These are phyloP conservation scores for Trametes cubensis DNA, from an alignment of 768 basidiomycete genomes.

Conservation along the genomic window DNA sequence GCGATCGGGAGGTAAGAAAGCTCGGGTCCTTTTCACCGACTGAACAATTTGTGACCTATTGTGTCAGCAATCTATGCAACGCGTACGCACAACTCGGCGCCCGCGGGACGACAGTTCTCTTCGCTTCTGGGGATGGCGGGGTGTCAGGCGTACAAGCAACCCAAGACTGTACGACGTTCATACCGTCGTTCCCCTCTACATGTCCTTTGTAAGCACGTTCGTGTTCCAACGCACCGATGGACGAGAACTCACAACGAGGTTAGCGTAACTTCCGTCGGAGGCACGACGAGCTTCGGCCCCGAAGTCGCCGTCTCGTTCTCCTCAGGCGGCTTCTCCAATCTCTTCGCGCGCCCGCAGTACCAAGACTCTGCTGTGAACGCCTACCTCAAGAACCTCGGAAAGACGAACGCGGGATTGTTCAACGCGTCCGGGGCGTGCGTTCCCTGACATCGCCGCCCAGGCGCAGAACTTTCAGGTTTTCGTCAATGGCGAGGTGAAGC, in stretches of 20 bases:
- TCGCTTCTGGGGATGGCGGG: slow-evolving; percentile 38
- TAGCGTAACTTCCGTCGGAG: slow-evolving; percentile 39
- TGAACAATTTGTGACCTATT: slow-evolving; percentile 19
- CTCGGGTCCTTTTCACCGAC: slow-evolving; percentile 11
- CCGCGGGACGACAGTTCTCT: slow-evolving; percentile 36
- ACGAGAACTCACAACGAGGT: too few relatives aligned
- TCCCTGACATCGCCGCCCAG: slow-evolving; percentile 50
- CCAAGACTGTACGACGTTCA: slow-evolving; percentile 30
- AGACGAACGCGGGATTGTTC: slow-evolving; percentile 36
- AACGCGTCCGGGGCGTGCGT: slow-evolving; percentile 44
- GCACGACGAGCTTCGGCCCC: slow-evolving; percentile 33
- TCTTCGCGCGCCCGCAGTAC: slow-evolving; percentile 39
- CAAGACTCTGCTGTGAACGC: slow-evolving; percentile 41
- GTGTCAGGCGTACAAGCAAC: slow-evolving; percentile 30
- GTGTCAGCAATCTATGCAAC: slow-evolving; percentile 29
- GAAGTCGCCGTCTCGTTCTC: slow-evolving; percentile 39
- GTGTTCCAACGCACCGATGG: too few relatives aligned
- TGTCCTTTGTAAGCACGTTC: slow-evolving; percentile 28
- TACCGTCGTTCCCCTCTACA: slow-evolving; percentile 35
- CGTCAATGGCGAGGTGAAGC: slow-evolving; percentile 21
- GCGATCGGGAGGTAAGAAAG: too few relatives aligned
- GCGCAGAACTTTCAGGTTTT: slow-evolving; percentile 43
- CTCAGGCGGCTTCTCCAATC: slow-evolving; percentile 42
- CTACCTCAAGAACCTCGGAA: slow-evolving; percentile 41
- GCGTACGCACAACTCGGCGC: slow-evolving; percentile 34